Base-by-base conservation (phyloP, 176 grass and related monocot species). In the Paspalum vaginatum region DNA sequence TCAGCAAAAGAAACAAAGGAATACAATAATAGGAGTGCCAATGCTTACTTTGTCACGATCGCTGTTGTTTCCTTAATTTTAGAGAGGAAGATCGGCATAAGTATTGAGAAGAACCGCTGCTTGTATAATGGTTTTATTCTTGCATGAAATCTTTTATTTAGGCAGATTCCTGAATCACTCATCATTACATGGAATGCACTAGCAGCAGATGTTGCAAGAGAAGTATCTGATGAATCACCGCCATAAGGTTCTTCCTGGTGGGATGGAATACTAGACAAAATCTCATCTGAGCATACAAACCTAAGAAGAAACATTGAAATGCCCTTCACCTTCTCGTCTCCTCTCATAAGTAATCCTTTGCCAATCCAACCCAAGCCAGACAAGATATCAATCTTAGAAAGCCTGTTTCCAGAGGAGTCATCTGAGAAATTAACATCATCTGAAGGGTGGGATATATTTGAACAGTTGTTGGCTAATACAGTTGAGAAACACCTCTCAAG, bases 261-360 rank as follows among this genome's bases (percentile, higher is more conserved):
- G 39, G 61, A 50, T 48, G 41, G 27, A 54, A 59, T 61, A 18
- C 61, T 52, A 40, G 38, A 44, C 17, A 41, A 66, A 81, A 62
- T 75, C 59, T 90, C 61, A 76, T 75, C 82, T 79, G 80, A 82
- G 83, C 68, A 67, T 65, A 97, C 54, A 74, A 79, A 87, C 76
- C 93, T 94, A 61, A 98, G 70, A 86, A 98, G 81, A 85, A 94
- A 91, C 85, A 87, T 68, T 44, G 91, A 85, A 80, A 98, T 85
- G n/a, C 93, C 90, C 78, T 94, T 98, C 70, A 92, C 65, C 82
- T 92, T 94, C 82, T 93, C 92, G 80, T 98, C 84, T 79, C 95
- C 95, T 87, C 92, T 93, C 92, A 94, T 98, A 83, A 94, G 88
- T 88, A 94, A 89, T 79, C 88, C 95, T 80, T 98, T 98, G 70